phyloP scores from a whole-genome alignment of 306 rosid species.

The Trifolium repens region DNA sequence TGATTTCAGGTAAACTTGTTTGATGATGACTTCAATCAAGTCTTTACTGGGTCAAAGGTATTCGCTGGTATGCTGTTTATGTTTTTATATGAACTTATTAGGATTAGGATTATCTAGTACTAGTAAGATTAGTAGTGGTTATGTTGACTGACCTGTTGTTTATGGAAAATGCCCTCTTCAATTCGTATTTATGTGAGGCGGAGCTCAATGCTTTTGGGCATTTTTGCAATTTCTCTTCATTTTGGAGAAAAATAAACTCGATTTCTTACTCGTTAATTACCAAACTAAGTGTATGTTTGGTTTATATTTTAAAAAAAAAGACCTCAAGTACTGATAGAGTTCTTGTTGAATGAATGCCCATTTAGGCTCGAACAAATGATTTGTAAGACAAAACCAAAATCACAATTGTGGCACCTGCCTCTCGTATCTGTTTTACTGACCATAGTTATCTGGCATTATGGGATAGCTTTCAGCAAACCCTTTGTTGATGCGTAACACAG shows the following conservation, averaged over 20 bases:
- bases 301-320: background rate
- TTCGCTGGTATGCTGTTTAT: constrained; percentile 76
- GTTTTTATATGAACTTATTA: constrained; percentile 15
- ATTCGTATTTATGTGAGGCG: background rate
- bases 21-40: constrained; percentile 76
- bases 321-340: background rate
- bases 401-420: background rate
- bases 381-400: background rate
- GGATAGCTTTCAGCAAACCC: background rate
- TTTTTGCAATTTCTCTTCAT: background rate
- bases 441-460: background rate
- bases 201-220: background rate
- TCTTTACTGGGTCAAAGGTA: constrained; percentile 68
- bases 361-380: background rate
- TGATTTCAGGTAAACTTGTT: constrained; percentile 63
- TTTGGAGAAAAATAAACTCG: background rate
- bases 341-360: background rate
- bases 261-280: background rate
- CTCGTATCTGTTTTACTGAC: background rate
- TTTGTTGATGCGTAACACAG: background rate
- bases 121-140: background rate
- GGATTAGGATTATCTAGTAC: background rate
- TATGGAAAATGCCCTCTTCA: background rate
- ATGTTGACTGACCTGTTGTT: no score
- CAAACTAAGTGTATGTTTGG: background rate